phyloP scores from a whole-genome alignment of 176 grass and related monocot genomes.

The Oryza rufipogon region DNA sequence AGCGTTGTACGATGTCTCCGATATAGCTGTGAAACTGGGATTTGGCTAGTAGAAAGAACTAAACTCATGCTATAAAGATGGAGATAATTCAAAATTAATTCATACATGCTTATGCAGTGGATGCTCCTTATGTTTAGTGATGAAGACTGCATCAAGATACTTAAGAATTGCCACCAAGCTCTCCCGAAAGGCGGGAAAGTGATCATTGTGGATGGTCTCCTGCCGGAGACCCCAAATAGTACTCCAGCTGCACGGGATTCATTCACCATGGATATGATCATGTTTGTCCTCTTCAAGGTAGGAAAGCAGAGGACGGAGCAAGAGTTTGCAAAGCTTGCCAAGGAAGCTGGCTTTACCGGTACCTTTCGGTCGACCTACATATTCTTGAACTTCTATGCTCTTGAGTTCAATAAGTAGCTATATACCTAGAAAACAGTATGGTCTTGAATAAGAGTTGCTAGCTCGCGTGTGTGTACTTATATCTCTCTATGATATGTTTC shows the following conservation, averaged over 20 bases:
- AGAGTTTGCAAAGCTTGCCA: slow-evolving; percentile 31
- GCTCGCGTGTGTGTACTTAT: not conserved
- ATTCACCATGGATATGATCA: slow-evolving; percentile 1
- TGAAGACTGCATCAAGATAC: slow-evolving; percentile 33
- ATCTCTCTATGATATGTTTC: no score
- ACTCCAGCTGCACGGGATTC: not conserved
- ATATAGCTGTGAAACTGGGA: no score
- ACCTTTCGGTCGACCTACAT: not conserved
- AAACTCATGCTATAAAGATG: no score
- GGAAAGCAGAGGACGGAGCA: slow-evolving; percentile 48
- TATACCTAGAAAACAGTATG: not conserved
- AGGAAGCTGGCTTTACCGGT: slow-evolving; percentile 22
- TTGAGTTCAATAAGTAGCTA: slow-evolving; percentile 46
- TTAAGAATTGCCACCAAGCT: slow-evolving; percentile 50
- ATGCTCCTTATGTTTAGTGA: slow-evolving; percentile 34
- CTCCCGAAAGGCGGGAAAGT: slow-evolving; percentile 37
- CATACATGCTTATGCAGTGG: slow-evolving; percentile 19
- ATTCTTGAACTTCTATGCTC: not conserved
- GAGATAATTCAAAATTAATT: no score
- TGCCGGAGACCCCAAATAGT: not conserved
- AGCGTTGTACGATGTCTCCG: no score
- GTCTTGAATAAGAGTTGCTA: not conserved
- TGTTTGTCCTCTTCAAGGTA: slow-evolving; percentile 2
- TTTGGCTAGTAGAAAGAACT: no score
- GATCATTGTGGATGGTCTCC: slow-evolving; percentile 25